phyloP scores from a whole-genome alignment of 2,329 filamentous ascomycete genomes.

The Orbilia javanica region DNA sequence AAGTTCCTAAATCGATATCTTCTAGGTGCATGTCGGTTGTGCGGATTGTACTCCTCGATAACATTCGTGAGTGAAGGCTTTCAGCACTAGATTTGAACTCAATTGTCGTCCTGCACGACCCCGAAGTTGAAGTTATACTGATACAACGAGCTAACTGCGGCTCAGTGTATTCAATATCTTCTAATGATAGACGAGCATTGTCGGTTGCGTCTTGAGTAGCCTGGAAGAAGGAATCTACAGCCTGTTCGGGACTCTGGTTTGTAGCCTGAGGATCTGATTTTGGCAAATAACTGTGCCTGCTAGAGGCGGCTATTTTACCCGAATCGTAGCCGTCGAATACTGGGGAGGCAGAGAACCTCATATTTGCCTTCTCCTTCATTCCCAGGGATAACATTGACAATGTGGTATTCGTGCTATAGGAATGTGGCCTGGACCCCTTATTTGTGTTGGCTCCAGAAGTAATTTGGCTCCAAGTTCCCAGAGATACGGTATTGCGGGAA shows the following conservation, averaged over 20 bases:
- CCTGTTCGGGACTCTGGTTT: conserved; percentile 31
- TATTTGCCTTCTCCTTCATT: conserved; percentile 33
- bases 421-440: conserved; percentile 32
- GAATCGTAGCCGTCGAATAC: conserved; percentile 24
- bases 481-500: conserved; percentile 19
- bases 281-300: background rate
- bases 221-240: conserved; percentile 51
- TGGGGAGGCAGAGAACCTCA: conserved; percentile 44
- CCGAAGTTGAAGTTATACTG: conserved; percentile 55
- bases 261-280: background rate
- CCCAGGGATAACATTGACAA: conserved; percentile 20
- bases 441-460: conserved; percentile 17
- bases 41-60: conserved; percentile 48
- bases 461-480: conserved; percentile 34
- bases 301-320: background rate
- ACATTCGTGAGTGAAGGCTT: conserved; percentile 36
- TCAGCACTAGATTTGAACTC: conserved; percentile 41
- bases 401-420: conserved; percentile 47
- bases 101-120: conserved; percentile 50
- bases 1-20: conserved; percentile 23
- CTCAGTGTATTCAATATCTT: conserved; percentile 38
- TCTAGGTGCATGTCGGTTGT: conserved; percentile 51
- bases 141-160: conserved; percentile 46
- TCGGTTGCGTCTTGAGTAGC: conserved; percentile 31
- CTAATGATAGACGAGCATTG: conserved; percentile 36